Conservation (phyloP, 306 rosid species). For the Coriaria nepalensis region DNA sequence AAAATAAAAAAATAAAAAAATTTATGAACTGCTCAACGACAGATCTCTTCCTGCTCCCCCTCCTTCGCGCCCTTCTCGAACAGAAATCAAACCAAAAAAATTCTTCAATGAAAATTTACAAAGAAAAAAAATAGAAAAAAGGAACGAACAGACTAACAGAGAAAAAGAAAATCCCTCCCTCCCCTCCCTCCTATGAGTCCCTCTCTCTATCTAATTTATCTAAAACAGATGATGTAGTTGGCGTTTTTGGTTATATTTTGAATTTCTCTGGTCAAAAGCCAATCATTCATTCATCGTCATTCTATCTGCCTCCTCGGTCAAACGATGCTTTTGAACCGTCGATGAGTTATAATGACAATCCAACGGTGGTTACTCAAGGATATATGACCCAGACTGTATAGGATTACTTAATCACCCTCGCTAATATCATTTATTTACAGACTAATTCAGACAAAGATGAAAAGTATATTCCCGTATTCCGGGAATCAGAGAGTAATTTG, state of each 20-base stretch:
- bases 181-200: slow-evolving; percentile 2
- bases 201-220: slow-evolving; percentile 4
- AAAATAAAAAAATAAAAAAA: not conserved
- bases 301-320: slow-evolving; percentile 22
- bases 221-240: slow-evolving; percentile 1
- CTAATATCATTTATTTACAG: no score
- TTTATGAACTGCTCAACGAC: not conserved
- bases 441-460: no score
- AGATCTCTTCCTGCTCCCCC: slow-evolving; percentile 29
- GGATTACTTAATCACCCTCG: no score
- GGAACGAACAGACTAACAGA: not conserved
- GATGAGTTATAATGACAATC: slow-evolving; percentile 9
- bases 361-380: slow-evolving; percentile 5
- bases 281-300: slow-evolving; percentile 30
- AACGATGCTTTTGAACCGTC: slow-evolving; percentile 13
- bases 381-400: no score
- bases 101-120: slow-evolving; percentile 8
- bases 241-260: not conserved
- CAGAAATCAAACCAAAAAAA: not conserved
- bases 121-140: slow-evolving; percentile 9
- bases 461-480: no score
- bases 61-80: slow-evolving; percentile 3
- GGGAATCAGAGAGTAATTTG: no score
- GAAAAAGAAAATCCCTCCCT: not conserved
- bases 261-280: slow-evolving; percentile 29